Evolutionary conservation across 2,329 filamentous ascomycete genomes (phyloP).

Genomic region (Dryadomyces sulphureus): DNA sequence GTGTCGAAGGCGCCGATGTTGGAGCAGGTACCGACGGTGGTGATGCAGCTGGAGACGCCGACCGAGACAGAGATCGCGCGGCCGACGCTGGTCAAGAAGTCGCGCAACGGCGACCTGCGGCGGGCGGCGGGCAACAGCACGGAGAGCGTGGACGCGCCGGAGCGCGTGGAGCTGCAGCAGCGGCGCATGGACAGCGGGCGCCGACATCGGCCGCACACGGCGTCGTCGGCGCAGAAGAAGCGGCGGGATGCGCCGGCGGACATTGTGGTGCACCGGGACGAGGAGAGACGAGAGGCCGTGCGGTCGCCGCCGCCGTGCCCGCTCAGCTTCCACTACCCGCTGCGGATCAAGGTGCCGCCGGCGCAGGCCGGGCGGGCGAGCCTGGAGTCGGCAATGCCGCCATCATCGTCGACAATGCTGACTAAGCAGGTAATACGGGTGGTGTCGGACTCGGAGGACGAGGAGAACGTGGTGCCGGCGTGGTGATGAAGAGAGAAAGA

Average conservation of each 20-base stretch:
- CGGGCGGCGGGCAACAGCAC: neutral
- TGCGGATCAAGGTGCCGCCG: neutral
- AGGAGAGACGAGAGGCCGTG: no score
- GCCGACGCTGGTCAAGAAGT: neutral
- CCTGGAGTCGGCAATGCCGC: constrained; percentile 5
- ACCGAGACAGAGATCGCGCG: neutral
- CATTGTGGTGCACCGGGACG: neutral
- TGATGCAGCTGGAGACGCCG: neutral
- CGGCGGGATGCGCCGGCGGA: neutral
- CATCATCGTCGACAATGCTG: no score
- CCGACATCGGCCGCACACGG: neutral
- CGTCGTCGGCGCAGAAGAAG: neutral
- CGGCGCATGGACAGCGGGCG: neutral
- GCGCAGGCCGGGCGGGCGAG: neutral
- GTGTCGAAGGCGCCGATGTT: neutral
- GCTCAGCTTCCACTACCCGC: neutral
- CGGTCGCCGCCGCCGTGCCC: neutral
- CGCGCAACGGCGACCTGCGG: neutral
- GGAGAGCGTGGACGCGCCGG: neutral
- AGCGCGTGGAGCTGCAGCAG: neutral
- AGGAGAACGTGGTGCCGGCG: neutral
- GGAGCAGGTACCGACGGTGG: neutral
- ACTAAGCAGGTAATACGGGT: no score
- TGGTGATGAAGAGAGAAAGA: neutral
- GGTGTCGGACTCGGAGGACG: neutral